Evolutionary conservation across 2,329 filamentous ascomycete species (phyloP).

Genomic region (Aspergillus eucalypticola): DNA sequence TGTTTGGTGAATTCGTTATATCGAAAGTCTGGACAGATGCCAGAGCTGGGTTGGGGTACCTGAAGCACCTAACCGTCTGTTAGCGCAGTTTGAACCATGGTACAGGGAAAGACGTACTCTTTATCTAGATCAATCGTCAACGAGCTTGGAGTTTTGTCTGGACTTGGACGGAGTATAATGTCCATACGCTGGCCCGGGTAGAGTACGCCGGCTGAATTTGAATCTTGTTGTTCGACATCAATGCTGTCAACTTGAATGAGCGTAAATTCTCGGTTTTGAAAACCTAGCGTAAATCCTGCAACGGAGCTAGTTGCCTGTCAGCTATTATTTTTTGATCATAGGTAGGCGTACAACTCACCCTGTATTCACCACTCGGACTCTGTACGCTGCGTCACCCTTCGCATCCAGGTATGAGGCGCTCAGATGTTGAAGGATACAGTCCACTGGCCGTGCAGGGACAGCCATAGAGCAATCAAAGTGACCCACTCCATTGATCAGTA

Average conservation of each 20-base stretch:
- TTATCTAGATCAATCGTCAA: constrained; percentile 39
- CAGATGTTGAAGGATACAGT: constrained; percentile 40
- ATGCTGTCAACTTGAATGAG: constrained; percentile 47
- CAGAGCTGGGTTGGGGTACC: constrained; percentile 48
- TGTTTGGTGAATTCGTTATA: constrained; percentile 17
- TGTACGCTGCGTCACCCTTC: constrained; percentile 29
- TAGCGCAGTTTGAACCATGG: background rate
- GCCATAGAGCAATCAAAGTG: constrained; percentile 50
- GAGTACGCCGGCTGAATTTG: constrained; percentile 43
- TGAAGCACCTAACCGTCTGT: constrained; percentile 40
- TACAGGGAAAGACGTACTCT: constrained; percentile 29
- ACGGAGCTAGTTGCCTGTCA: constrained; percentile 35
- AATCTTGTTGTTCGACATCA: constrained; percentile 28
- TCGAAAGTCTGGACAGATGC: constrained; percentile 41
- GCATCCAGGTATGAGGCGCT: constrained; percentile 26
- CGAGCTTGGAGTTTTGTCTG: constrained; percentile 18
- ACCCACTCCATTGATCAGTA: constrained; percentile 51
- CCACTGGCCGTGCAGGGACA: constrained; percentile 46
- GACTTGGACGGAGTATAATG: constrained; percentile 32
- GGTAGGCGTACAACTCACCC: constrained; percentile 31
- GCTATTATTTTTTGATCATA: background rate
- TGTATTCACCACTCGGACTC: constrained; percentile 48
- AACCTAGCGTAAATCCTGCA: constrained; percentile 40
- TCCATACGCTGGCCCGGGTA: constrained; percentile 51
- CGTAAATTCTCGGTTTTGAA: constrained; percentile 32